A percentile compares a stretch with the other conserved stretches of the same genome.
These are phyloP conservation scores for Plasmodium yoelii DNA, from an alignment of 169 alveolate species.

Conservation along the genomic window DNA sequence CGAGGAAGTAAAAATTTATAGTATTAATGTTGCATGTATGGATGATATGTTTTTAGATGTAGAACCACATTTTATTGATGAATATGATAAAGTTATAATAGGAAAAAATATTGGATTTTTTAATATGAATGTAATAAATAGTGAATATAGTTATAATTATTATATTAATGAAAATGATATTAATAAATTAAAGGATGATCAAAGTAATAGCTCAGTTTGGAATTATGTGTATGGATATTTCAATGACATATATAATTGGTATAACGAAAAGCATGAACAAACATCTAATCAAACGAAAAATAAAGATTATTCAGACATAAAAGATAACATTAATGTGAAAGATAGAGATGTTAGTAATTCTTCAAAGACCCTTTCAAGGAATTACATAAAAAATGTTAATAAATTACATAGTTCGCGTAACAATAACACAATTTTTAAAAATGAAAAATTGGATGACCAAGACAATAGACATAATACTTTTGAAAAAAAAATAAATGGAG, in stretches of 20 bases:
- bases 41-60: constrained; percentile 30
- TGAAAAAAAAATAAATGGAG: neutral
- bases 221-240: constrained; percentile 49
- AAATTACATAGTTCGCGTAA: too few relatives aligned
- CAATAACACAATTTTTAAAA: too few relatives aligned
- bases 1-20: constrained; percentile 55
- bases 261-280: neutral
- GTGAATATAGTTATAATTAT: constrained; percentile 39
- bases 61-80: constrained; percentile 58
- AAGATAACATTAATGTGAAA: too few relatives aligned
- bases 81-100: constrained; percentile 38
- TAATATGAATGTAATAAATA: constrained; percentile 10
- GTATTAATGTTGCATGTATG: constrained; percentile 46
- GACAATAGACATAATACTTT: neutral
- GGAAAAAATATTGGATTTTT: constrained; percentile 55
- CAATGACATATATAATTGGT: constrained; percentile 50
- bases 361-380: neutral
- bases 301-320: too few relatives aligned
- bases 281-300: too few relatives aligned
- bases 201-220: constrained; percentile 24
- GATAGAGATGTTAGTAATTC: neutral
- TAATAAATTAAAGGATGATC: neutral
- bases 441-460: neutral
- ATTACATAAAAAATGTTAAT: neutral
- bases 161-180: constrained; percentile 6